Percentiles rank a stretch among this genome's conserved stretches.
phyloP scores from a whole-genome alignment of 2,329 filamentous ascomycete genomes.

The Aspergillus melleus region DNA sequence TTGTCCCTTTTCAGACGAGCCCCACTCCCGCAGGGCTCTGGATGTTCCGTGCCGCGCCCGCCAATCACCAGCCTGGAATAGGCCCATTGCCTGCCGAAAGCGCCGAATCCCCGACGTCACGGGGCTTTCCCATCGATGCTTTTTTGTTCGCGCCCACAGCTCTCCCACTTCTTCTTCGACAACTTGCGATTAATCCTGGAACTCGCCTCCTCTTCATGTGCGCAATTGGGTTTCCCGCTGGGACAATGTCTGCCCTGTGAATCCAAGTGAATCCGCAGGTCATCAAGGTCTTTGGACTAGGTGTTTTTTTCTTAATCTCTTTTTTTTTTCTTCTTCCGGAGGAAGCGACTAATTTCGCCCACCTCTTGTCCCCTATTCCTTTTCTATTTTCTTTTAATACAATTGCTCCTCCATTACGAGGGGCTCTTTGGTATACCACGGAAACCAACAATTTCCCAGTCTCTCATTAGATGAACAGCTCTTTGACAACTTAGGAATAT shows the following conservation, averaged over 20 bases:
- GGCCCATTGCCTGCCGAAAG: constrained; percentile 25
- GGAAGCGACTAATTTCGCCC: not conserved
- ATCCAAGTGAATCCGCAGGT: constrained; percentile 7
- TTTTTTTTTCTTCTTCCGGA: not conserved
- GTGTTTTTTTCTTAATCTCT: not conserved
- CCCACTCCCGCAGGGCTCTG: constrained; percentile 16
- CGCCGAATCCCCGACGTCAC: constrained; percentile 34
- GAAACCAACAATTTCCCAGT: not conserved
- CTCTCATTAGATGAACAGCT: constrained; percentile 9
- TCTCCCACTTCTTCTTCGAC: not conserved
- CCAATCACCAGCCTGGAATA: constrained; percentile 27
- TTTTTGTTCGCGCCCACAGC: not conserved
- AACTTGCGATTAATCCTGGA: constrained; percentile 2
- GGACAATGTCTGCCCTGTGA: constrained; percentile 16
- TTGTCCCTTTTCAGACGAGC: constrained; percentile 16
- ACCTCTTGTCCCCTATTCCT: not conserved
- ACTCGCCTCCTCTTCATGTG: constrained; percentile 1
- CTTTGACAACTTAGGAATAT: not conserved
- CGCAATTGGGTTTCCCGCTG: constrained; percentile 15
- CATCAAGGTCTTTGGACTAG: constrained; percentile 8
- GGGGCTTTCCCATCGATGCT: constrained; percentile 10
- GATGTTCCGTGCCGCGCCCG: constrained; percentile 19
- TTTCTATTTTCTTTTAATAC: not conserved
- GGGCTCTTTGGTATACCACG: not conserved
- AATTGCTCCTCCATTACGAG: not conserved